These are phyloP conservation scores for Usnea hakonensis DNA, from an alignment of 495 filamentous ascomycete species.

Conservation along the genomic window DNA sequence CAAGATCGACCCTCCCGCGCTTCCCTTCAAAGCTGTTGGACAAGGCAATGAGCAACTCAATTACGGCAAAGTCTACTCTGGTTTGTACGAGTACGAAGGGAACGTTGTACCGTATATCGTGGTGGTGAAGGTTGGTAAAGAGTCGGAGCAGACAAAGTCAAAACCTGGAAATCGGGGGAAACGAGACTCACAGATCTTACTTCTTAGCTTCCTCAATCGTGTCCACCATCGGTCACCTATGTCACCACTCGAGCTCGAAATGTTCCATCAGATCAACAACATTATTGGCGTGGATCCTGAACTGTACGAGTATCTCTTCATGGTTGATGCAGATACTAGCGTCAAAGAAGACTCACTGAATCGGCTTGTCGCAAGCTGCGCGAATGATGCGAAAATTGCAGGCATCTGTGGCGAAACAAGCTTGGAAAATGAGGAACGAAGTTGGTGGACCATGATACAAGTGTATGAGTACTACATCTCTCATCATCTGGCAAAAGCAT, in stretches of 20 bases:
- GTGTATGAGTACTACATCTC: constrained; percentile 99
- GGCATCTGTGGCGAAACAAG: constrained; percentile 97
- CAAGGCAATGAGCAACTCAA: constrained; percentile 88
- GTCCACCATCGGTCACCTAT: constrained; percentile 91
- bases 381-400: constrained; percentile 89
- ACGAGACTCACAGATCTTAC: constrained; percentile 80
- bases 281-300: constrained; percentile 97
- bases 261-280: constrained; percentile 99
- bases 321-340: constrained; percentile 97
- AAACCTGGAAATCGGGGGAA: constrained; percentile 98
- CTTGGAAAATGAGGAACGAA: constrained; percentile 86
- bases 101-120: constrained; percentile 96
- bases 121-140: constrained; percentile 93
- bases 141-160: constrained; percentile 81
- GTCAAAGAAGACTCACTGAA: constrained; percentile 90
- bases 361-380: constrained; percentile 84
- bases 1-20: constrained; percentile 87
- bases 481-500: constrained; percentile 94
- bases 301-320: constrained; percentile 93
- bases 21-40: constrained; percentile 88
- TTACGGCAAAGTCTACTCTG: constrained; percentile 97
- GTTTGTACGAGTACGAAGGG: constrained; percentile 94
- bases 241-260: constrained; percentile 91
- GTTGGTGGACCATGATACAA: constrained; percentile 99
- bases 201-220: constrained; percentile 87